Evolutionary conservation across 371 early-diverging fungal genomes (phyloP), one percentile per base, ranked within the genome.

Genomic region (Globomyces sp.): DNA sequence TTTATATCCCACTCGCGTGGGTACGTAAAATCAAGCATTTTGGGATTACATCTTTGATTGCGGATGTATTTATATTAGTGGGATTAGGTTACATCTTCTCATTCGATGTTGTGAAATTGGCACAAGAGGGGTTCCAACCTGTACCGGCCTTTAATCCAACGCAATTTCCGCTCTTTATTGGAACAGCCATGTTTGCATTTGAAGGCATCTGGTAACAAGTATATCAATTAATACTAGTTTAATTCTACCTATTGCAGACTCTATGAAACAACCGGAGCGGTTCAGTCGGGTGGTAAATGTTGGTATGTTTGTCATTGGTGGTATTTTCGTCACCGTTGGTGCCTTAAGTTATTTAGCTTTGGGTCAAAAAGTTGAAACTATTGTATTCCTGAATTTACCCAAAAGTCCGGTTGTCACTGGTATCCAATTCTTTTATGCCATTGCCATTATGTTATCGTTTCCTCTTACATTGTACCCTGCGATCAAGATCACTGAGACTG

Each of bases 181-280:
- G 96, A 40, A 95, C 96, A 39, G 93, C 95, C 61, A 90, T 95
- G 43, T 96, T 91, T 75, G 89, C 94, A 2, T 96, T 90, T 74
- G 96, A 96, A 77, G 96, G 96, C 51, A 90, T 91, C 71, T 82
- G 95, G 92, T 37, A 60, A 60, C 2, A 8, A 37, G 8, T 46
- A 8, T 37, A 8, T 46, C 2, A 47, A 34, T 78, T 92, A 34
- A 49, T 49, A 6, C 4, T 6, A 60, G 60, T 63, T 85, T 95
- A 13, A 92, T 95, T 67, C 70, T 81, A 4, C 96, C 96, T 36
- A 92, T 94, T 67, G 89, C 90, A 42, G 87, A 92, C 48, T 83
- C 88, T 40, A 92, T 95, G 92, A 87, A 87, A 58, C 76, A 88
- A 8, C 93, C 94, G 8, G 86, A 87, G 59, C 78, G 88, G 57